phyloP scores from a whole-genome alignment of 2,329 filamentous ascomycete species.

The Talaromyces sp. region DNA sequence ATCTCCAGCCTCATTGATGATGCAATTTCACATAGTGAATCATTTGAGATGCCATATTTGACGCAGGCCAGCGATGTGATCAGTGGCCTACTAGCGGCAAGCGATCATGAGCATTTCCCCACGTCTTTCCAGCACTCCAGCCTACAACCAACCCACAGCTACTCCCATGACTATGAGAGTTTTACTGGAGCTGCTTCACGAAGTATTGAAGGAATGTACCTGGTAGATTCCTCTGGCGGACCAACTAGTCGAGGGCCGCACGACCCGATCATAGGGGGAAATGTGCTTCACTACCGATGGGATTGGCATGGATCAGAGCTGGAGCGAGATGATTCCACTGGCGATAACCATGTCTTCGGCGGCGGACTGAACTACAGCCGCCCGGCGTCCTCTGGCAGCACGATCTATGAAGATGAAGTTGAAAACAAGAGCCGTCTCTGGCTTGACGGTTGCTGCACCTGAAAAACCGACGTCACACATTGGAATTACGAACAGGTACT shows the following conservation, averaged over 20 bases:
- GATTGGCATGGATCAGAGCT: conserved; percentile 7
- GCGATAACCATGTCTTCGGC: background rate
- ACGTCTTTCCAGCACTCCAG: conserved; percentile 1
- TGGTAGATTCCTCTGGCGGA: conserved; percentile 4
- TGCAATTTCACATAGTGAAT: background rate
- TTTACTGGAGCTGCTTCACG: background rate
- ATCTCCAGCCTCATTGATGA: background rate
- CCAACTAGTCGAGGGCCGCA: background rate
- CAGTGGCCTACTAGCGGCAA: background rate
- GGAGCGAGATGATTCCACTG: background rate
- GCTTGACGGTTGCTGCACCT: conserved; percentile 8
- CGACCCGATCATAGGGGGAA: conserved; percentile 11
- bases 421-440: conserved; percentile 11
- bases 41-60: background rate
- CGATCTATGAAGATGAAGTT: conserved; percentile 7
- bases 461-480: background rate
- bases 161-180: conserved; percentile 3
- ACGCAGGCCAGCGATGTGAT: background rate
- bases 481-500: background rate
- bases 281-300: conserved; percentile 13
- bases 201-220: conserved; percentile 11
- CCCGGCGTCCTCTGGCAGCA: conserved; percentile 5
- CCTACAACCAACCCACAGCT: background rate
- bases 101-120: conserved; percentile 1
- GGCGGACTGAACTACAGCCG: conserved; percentile 3